Base-by-base conservation (phyloP, 148 eudicot genomes). In the Agrostemma githago region DNA sequence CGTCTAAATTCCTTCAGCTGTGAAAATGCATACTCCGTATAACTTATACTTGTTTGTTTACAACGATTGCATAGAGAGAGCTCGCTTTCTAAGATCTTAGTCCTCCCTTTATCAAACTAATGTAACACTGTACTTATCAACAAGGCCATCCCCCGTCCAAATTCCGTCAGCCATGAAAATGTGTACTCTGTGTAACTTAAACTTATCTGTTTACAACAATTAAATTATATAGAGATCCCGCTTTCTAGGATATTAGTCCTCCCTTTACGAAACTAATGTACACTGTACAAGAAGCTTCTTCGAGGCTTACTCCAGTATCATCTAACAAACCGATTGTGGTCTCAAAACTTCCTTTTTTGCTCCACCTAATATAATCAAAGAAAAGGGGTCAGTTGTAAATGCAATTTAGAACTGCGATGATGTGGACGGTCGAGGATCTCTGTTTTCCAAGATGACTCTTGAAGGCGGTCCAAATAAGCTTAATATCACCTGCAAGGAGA, bases 381-480 rank as follows among this genome's bases (percentile, higher is more conserved):
- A 58, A 51, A 57, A 80, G 72, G 71, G 65, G 79, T 76, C 66
- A 46, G 67, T 9, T 65, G 20, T 20, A 60, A 41, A 62, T 72
- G 64, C 76, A 21, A 44, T 74, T 68, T 72, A 80, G 56, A 71
- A 80, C 42, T 79, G 84, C 20, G 93, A 84, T 6, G 89, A 84
- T 68, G 85, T 83, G n/a, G 93, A 85, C 7, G 85, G 85, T 71
- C 84, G 86, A 78, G 88, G 81, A 56, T 90, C 96, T 86, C 84
- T 88, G 76, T 79, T 85, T 75, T 88, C 89, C 11, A 80, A 71
- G 8, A 83, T 76, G 67, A 88, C 81, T 76, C 92, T 92, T 34
- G 96, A 88, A 19, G 93, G 97, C 20, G 97, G 97, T 69, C 97
- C 97, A 68, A 88, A 83, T 81, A 90, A 82, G 84, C 97, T 92